A percentile compares a stretch with the other conserved stretches of the same genome.
Evolutionary conservation across 768 basidiomycete species (phyloP).

Genomic region (Termitomyces sp.): DNA sequence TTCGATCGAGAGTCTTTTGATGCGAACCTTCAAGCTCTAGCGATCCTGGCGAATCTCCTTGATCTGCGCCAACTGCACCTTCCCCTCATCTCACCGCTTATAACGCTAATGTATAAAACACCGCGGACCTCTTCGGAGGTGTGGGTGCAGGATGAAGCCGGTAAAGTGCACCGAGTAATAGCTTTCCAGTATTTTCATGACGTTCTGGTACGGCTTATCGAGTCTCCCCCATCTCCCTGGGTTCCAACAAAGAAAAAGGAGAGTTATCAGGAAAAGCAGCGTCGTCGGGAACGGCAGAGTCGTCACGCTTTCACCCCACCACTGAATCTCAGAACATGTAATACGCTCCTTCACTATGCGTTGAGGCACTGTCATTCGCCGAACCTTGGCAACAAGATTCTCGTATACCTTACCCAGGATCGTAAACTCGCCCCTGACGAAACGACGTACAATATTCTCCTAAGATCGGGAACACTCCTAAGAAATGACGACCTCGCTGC

Average conservation of each 20-base stretch:
- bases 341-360: constrained; percentile 61
- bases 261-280: neutral
- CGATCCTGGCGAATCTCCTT: constrained; percentile 48
- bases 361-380: constrained; percentile 55
- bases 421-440: constrained; percentile 40
- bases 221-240: constrained; percentile 20
- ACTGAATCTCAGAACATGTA: constrained; percentile 32
- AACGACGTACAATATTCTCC: constrained; percentile 51
- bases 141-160: constrained; percentile 26
- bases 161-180: constrained; percentile 22
- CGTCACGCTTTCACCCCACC: constrained; percentile 10
- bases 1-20: constrained; percentile 16
- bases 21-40: constrained; percentile 52
- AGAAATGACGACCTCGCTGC: constrained; percentile 37
- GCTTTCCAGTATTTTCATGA: constrained; percentile 45
- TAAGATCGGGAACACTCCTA: constrained; percentile 50
- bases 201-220: constrained; percentile 36
- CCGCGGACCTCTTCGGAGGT: constrained; percentile 34
- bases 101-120: constrained; percentile 41
- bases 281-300: neutral
- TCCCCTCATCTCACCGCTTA: constrained; percentile 34
- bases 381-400: constrained; percentile 37
- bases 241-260: neutral
- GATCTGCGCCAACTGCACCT: constrained; percentile 45
- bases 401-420: constrained; percentile 48